Base-by-base conservation (phyloP, 202 grass and related monocot genomes). In the Elaeis oleifera region DNA sequence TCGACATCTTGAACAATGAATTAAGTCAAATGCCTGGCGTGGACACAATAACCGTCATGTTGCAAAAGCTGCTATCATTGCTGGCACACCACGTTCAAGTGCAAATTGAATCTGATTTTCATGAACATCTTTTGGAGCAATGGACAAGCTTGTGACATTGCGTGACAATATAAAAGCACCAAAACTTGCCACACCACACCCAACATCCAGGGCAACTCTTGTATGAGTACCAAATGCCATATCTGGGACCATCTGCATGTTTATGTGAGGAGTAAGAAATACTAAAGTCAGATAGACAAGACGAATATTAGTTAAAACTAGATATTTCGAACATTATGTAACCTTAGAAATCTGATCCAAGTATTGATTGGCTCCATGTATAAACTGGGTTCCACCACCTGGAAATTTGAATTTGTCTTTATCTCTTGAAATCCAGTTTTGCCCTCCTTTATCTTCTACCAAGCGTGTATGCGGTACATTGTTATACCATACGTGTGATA, bases 71-170 rank as follows among this genome's bases (percentile, higher is more conserved):
- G 73, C 79, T 18, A 76, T 62, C 79, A 77, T 82, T 58, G 79
- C 79, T 56, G 79, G 79, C 48, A 82, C 73, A 50, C 71, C 75
- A 58, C 79, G 73, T 50, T 82, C 79, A n/a, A 82, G 73, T 66
- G 79, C 73, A 67, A 77, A 82, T 50, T 82, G 79, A 76, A 82
- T 82, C 29, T 82, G 79, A 82, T 82, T 82, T 72, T 82, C 79
- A 67, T 82, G 73, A 23, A 77, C 73, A 50, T 82, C 79, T 76
- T 82, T 82, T 44, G 79, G 79, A 53, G 79, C 79, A 28, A 82
- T 56, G 15, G 73, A 82, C 15, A 82, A 59, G 52, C 73, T 82
- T 39, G 67, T 44, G 26, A 82, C 79, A 58, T 82, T 44, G 14
- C 68, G 67, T 51, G 79, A 58, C 54, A 77, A 68, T 8, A 82